Base-by-base conservation (phyloP, 2,329 filamentous ascomycete species). In the Beauveria australis region DNA sequence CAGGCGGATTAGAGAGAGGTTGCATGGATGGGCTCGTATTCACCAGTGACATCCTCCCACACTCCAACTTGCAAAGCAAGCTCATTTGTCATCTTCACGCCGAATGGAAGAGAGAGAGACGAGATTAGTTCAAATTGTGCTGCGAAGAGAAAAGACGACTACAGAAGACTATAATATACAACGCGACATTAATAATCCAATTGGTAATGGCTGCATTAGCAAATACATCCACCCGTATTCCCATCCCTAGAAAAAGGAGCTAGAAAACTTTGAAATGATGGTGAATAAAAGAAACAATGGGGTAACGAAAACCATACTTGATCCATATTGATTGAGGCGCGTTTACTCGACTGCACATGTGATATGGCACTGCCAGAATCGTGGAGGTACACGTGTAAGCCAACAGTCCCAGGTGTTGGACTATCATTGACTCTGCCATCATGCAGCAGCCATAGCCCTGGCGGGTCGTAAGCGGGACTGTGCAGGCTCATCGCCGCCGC, bases 171-270 rank as follows among this genome's bases (percentile, higher is more conserved):
- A 28, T 57, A 28, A 24, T 19, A 16, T 49, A 49, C 46, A 2
- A 10, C 16, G 8, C 46, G 41, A 49, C 54, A 48, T 57, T 28
- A 30, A 48, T 57, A 57, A 57, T 57, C 54, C 54, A 57, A 57
- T 57, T 49, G 44, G 44, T 57, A 57, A 41, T 49, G 49, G 18
- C 54, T 59, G 26, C 24, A 26, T 4, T 44, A 59, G 22, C 47
- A 43, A 24, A 59, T 53, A 52, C 47, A 52, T 44, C 14, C 37
- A 33, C n/a, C 28, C 56, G 10, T n/a, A 10, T 41, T 40, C 18
- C 18, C 5, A 14, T 33, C 10, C 37, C 44, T 22, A 19, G 12
- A 41, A 48, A 57, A 49, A 28, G 22, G 12, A 24, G 46, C 10
- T 10, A 46, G 14, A 12, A 57, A 16, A 26, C 14, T 22, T 28